phyloP scores from a whole-genome alignment of 2,329 filamentous ascomycete genomes.

The Colletotrichum sp. region DNA sequence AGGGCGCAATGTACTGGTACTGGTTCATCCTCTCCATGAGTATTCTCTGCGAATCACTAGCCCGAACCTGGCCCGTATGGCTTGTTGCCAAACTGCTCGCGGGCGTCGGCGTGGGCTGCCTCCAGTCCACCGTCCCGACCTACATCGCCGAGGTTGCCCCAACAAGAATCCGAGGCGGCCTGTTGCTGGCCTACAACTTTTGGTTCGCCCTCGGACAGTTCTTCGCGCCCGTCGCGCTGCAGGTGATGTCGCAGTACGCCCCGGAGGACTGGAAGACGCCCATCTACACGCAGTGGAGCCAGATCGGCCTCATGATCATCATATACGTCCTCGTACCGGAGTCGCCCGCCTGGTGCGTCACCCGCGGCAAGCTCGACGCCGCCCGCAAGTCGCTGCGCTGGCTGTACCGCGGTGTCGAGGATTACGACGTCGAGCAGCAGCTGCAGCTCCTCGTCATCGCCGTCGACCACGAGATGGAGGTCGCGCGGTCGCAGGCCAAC shows the following conservation, averaged over 20 bases:
- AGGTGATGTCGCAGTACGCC: conserved; percentile 32
- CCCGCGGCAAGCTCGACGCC: conserved; percentile 21
- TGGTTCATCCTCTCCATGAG: conserved; percentile 36
- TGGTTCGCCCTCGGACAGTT: conserved; percentile 50
- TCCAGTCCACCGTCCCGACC: conserved; percentile 43
- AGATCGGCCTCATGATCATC: conserved; percentile 42
- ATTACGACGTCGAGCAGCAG: conserved; percentile 32
- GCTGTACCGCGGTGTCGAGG: conserved; percentile 27
- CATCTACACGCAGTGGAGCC: conserved; percentile 49
- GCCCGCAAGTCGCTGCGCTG: conserved; percentile 23
- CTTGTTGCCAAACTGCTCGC: conserved; percentile 36
- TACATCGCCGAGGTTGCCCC: conserved; percentile 47
- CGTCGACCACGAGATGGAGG: conserved; percentile 23
- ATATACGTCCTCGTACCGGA: conserved; percentile 43
- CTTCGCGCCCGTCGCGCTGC: conserved; percentile 43
- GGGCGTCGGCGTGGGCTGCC: conserved; percentile 44
- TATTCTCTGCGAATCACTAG: conserved; percentile 39
- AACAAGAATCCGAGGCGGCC: conserved; percentile 40
- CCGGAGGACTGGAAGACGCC: conserved; percentile 39
- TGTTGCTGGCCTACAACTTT: conserved; percentile 44
- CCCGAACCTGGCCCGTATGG: conserved; percentile 42
- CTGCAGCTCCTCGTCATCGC: conserved; percentile 24
- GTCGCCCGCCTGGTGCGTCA: conserved; percentile 43
- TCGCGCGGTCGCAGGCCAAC: conserved; percentile 9
- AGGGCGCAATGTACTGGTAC: conserved; percentile 32